A percentile compares a stretch with the other conserved stretches of the same genome.
Evolutionary conservation across 2,329 filamentous ascomycete species (phyloP).

Genomic region (Alternaria brassicicola): DNA sequence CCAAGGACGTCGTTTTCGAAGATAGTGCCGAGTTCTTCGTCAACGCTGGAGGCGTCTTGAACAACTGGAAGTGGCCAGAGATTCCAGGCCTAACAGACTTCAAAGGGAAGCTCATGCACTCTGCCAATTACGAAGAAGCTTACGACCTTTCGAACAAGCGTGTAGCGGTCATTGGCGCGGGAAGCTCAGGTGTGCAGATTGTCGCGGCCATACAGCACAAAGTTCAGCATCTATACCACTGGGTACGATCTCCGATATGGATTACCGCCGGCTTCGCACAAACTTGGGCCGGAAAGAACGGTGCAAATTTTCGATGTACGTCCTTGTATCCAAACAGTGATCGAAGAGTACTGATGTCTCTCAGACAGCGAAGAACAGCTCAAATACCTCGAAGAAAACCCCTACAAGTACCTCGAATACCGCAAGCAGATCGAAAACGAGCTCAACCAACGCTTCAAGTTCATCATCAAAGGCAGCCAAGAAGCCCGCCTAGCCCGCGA

Average conservation of each 20-base stretch:
- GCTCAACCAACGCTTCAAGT: conserved; percentile 60
- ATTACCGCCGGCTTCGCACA: conserved; percentile 57
- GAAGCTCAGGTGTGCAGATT: conserved; percentile 53
- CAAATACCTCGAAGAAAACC: conserved; percentile 49
- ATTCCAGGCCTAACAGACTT: conserved; percentile 50
- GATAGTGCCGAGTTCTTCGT: conserved; percentile 35
- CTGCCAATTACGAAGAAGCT: conserved; percentile 50
- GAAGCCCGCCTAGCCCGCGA: conserved; percentile 53
- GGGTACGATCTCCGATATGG: conserved; percentile 55
- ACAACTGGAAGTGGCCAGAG: conserved; percentile 52
- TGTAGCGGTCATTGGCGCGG: conserved; percentile 53
- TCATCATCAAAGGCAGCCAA: conserved; percentile 58
- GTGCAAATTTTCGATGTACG: conserved; percentile 56
- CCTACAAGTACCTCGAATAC: conserved; percentile 55
- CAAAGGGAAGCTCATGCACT: conserved; percentile 54
- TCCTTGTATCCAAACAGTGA: neutral
- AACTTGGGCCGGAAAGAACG: conserved; percentile 54
- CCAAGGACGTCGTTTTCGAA: conserved; percentile 20
- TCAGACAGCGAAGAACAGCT: conserved; percentile 50
- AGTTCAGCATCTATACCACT: conserved; percentile 50
- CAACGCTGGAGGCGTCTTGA: conserved; percentile 30
- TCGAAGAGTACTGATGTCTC: conserved; percentile 10
- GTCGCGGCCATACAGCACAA: conserved; percentile 50
- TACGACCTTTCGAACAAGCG: conserved; percentile 47
- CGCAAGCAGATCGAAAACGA: conserved; percentile 57